Evolutionary conservation across 345 rosid species (phyloP).

Genomic region (Heritiera littoralis): DNA sequence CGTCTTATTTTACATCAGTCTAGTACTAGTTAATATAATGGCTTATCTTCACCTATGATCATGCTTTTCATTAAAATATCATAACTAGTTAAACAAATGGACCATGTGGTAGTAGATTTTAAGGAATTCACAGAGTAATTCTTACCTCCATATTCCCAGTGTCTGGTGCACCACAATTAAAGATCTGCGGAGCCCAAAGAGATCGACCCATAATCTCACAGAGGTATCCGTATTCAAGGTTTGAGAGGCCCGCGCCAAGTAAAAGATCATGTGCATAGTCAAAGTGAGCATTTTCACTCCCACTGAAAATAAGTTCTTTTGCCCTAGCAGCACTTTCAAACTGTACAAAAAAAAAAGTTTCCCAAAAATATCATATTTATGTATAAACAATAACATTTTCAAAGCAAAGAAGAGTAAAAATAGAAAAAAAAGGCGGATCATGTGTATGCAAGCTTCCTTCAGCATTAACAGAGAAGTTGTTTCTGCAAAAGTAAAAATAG

Average conservation of each 20-base stretch:
- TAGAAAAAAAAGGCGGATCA: too few relatives aligned
- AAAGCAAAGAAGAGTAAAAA: not conserved
- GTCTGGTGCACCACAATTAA: constrained; percentile 97
- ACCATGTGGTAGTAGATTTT: not conserved
- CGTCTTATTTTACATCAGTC: constrained; percentile 7
- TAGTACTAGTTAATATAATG: not conserved
- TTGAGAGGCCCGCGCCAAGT: constrained; percentile 92
- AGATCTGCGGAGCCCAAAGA: constrained; percentile 93
- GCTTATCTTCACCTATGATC: not conserved
- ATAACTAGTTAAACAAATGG: constrained; percentile 5
- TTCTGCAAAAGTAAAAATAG: not conserved
- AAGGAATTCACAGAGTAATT: constrained; percentile 5
- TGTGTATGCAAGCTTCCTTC: too few relatives aligned
- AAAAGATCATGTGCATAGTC: constrained; percentile 42
- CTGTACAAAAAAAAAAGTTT: constrained; percentile 46
- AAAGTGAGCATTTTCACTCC: constrained; percentile 32
- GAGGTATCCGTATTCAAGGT: constrained; percentile 92
- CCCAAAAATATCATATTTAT: constrained; percentile 12
- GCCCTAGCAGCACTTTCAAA: constrained; percentile 88
- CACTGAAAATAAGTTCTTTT: constrained; percentile 55
- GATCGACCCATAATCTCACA: constrained; percentile 99
- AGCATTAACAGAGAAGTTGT: too few relatives aligned
- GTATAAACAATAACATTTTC: not conserved
- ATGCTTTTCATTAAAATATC: not conserved
- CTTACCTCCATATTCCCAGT: constrained; percentile 99